Percentiles rank a stretch among this genome's conserved stretches.
Evolutionary conservation across 805 yeast genomes (phyloP).

Genomic region (Suhomyces pyralidae): DNA sequence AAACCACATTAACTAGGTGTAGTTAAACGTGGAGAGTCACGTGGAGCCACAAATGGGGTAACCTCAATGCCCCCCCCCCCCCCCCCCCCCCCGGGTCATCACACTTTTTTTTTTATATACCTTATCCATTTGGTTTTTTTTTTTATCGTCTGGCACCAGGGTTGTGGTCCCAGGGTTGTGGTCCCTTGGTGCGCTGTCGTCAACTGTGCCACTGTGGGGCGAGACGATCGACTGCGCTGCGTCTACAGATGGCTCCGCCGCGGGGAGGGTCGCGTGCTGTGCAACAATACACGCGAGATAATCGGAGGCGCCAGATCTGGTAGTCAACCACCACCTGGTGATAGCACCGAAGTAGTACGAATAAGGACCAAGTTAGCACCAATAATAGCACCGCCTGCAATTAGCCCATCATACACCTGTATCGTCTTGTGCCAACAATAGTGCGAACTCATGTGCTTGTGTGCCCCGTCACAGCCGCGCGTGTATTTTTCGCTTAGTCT

Average conservation of each 20-base stretch:
- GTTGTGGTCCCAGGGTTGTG: no score
- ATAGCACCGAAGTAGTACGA: no score
- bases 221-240: background rate
- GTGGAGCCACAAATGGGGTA: background rate
- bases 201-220: background rate
- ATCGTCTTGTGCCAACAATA: background rate
- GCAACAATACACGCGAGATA: background rate
- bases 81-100: no score
- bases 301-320: background rate
- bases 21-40: background rate
- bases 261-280: background rate
- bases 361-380: no score
- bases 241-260: background rate
- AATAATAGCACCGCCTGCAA: no score
- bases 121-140: no score
- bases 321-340: background rate
- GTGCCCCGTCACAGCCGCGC: background rate
- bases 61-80: no score
- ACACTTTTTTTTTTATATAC: no score
- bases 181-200: background rate
- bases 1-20: background rate
- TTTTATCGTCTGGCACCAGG: no score
- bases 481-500: background rate
- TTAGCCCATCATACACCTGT: no score
- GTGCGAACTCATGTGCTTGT: background rate